Evolutionary conservation across 148 eudicot species (phyloP), one percentile per base, ranked within the genome.

Genomic region (Hydrangea macrophylla): DNA sequence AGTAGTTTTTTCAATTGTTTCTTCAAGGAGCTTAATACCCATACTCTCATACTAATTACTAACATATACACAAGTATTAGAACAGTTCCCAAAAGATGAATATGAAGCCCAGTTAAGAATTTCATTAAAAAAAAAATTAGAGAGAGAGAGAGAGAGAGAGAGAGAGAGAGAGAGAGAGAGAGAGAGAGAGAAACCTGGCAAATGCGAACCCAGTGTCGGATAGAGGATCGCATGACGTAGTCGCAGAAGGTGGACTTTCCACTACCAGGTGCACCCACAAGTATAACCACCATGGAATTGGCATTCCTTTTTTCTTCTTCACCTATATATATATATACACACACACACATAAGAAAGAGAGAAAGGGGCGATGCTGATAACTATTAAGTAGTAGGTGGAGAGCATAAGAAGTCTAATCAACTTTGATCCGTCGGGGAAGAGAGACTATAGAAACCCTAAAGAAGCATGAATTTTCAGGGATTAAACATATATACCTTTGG

Each of bases 231-330:
- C 80, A 81, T 79, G 59, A 94, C 90, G 30, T 62, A 66, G 18
- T 90, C 88, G 24, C 96, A 94, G 75, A 90, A 94, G 53, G 98
- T 90, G 51, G 98, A 94, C 79, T 94, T 94, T 62, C 98, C 98
- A 72, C 98, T 90, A 18, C 97, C 98, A 0, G 98, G 98, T 55
- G 87, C 79, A 51, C 98, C 98, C 70, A 90, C 80, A 73, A 94
- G 64, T 27, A 94, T 58, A 62, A 94, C 89, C 60, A 90, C 65
- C 23, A 93, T 55, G 8, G 60, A 12, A 54, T 84, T 85, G 8
- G 60, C 17, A 54, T 84, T 85, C 62, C 37, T 33, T n/a, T 58
- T 31, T 42, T 70, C 69, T 55, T 61, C 82, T 67, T 66, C 81
- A 36, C 76, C 75, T 76, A 30, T 40, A 44, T 36, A 9, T 37